Evolutionary conservation across 306 rosid species (phyloP), one percentile per base, ranked within the genome.

Genomic region (Trifolium dubium): DNA sequence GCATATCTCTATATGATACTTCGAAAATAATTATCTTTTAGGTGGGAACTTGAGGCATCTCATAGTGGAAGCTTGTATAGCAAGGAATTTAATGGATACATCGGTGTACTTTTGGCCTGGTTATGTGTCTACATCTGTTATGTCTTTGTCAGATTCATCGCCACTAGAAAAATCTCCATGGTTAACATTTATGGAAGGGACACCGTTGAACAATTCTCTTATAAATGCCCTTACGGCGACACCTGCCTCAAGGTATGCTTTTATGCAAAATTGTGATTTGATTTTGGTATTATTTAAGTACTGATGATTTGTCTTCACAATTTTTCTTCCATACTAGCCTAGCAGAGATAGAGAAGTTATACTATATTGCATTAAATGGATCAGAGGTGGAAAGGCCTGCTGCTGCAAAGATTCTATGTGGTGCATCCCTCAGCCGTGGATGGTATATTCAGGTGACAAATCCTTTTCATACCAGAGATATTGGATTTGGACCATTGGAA

Each of bases 41-140:
- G 97, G 84, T 12, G 97, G 90, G 59, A 82, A 85, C 87, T 84
- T 91, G 92, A 77, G 90, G 80, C 97, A 91, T 83, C 97, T 91
- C 34, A 85, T 88, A 62, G 89, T 89, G 76, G 97, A 91, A 79
- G 94, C 97, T 72, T 91, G 92, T 86, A 85, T 91, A 56, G 88
- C 94, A 44, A 89, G 97, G 77, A 77, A 81, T 73, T 84, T 91
- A 75, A 72, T 88, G 30, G 92, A 89, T 77, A 81, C 89, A 23
- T 88, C 97, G 15, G 92, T 81, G 32, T 91, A 88, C 83, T 77
- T 84, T 41, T 91, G 90, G 89, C 89, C 92, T n/a, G 81, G 85
- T 77, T 91, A 87, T 80, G 90, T 85, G 73, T 56, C 88, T 61
- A 79, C 82, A 18, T 78, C 90, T 64, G 71, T 71, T 23, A 63